Base-by-base conservation (phyloP, 2,329 filamentous ascomycete species). In the Tolypocladium paradoxum region DNA sequence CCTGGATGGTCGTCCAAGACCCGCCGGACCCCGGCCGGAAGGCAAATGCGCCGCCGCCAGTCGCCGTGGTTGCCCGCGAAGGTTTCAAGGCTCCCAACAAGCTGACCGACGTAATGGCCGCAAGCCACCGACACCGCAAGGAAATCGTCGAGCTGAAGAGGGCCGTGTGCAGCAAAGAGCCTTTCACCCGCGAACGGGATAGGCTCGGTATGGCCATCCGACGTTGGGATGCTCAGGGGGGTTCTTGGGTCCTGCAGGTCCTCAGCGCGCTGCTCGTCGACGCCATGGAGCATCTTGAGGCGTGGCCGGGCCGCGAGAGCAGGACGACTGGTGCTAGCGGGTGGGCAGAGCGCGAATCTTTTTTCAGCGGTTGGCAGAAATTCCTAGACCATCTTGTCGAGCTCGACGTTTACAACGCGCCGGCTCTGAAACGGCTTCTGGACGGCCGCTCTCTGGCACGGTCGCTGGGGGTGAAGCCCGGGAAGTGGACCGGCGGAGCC, bases 21-120 rank as follows among this genome's bases (percentile, higher is more conserved):
- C 61, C 76, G 64, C 63, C 69, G 31, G 70, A 67, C 9, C 64
- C 66, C 14, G 73, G 73, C 38, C 70, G 71, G 48, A 86, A 81
- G 62, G 65, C 70, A 49, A 67, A 68, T 22, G 72, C 78, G 4
- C 76, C 78, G 22, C 81, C 85, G 0, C 75, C 63, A 2, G 61
- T 68, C 27, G 62, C 67, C 8, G 55, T 83, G 20, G 78, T 84
- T 4, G 84, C 82, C 6, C 77, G 85, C 34, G 88, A 95, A 65
- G 90, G 90, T 6, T 82, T 95, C 65, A 90, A 87, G 62, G 79
- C 84, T 1, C 82, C 87, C 2, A 95, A 90, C 65, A 93, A 86
- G 65, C 72, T 90, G 6, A 81, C 79, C 45, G 83, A 84, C 57
- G 70, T 92, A 5, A 73, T 93, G 52, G 77, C 78, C 16, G 80